Conservation (phyloP, 2,329 filamentous ascomycete species). For the Aspergillus calidoustus region DNA sequence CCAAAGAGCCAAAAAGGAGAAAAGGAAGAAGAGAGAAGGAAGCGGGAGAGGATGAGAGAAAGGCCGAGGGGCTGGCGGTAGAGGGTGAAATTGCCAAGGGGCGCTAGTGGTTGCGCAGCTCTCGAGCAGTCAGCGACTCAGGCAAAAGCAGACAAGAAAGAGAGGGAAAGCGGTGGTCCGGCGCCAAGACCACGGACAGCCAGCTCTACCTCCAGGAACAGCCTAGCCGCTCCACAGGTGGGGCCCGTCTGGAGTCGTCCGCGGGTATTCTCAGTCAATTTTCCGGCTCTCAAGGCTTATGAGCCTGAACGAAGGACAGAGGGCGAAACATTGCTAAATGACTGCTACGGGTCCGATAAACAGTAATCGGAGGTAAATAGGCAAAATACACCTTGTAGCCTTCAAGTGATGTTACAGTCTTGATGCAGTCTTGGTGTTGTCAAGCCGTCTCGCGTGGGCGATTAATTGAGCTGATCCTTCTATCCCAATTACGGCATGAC, state of each 20-base stretch:
- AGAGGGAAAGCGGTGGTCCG: constrained; percentile 33
- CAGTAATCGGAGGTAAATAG: not conserved
- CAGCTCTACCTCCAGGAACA: constrained; percentile 33
- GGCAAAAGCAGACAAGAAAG: constrained; percentile 21
- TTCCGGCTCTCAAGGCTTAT: constrained; percentile 24
- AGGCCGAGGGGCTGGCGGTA: constrained; percentile 39
- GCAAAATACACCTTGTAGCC: not conserved
- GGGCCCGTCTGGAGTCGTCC: constrained; percentile 31
- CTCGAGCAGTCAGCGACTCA: constrained; percentile 31
- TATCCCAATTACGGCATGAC: constrained; percentile 4
- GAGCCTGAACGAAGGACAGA: not conserved
- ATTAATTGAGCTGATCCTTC: not conserved
- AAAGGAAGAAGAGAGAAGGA: constrained; percentile 21
- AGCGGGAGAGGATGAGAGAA: constrained; percentile 20
- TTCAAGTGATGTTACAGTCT: not conserved
- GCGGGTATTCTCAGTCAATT: constrained; percentile 35
- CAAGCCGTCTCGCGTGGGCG: constrained; percentile 3
- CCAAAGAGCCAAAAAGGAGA: constrained; percentile 19
- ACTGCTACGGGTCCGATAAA: no score
- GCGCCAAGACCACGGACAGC: constrained; percentile 31
- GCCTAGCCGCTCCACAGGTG: constrained; percentile 27
- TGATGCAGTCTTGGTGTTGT: not conserved
- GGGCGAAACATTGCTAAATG: no score
- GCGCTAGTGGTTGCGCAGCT: constrained; percentile 43
- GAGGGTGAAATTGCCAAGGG: constrained; percentile 38